Evolutionary conservation across 1,284 basidiomycete genomes (phyloP).

Genomic region (Apiotrichum veenhuisii): DNA sequence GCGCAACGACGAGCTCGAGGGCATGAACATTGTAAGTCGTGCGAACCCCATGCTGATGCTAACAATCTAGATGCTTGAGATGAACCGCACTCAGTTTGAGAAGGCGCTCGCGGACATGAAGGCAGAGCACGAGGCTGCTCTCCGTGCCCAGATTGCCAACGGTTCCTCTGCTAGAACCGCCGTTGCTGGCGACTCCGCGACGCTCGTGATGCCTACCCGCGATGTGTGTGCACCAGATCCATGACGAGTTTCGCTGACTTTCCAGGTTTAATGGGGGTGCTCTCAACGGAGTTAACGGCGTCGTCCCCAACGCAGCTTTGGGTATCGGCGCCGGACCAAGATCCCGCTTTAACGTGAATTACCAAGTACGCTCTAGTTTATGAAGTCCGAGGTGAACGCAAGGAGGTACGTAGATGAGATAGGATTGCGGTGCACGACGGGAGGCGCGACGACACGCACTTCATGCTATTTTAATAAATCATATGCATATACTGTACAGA

Average conservation of each 20-base stretch:
- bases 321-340: background rate
- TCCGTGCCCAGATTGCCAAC: conserved; percentile 8
- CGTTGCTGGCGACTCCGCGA: conserved; percentile 4
- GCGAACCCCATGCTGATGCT: too few relatives aligned
- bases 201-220: background rate
- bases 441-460: background rate
- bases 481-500: conserved; percentile 4
- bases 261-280: background rate
- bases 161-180: conserved; percentile 1
- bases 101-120: conserved; percentile 17
- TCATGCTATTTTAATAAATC: conserved; percentile 4
- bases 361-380: background rate
- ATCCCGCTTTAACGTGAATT: background rate
- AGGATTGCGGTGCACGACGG: too few relatives aligned
- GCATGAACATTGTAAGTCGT: conserved; percentile 31
- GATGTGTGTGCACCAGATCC: conserved; percentile 8
- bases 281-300: background rate
- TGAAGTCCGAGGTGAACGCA: background rate
- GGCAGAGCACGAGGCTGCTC: conserved; percentile 5
- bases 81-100: conserved; percentile 42
- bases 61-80: conserved; percentile 41
- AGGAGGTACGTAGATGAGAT: too few relatives aligned
- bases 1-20: conserved; percentile 35
- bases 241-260: background rate
- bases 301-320: too few relatives aligned